A percentile compares a stretch with the other conserved stretches of the same genome.
Conservation (phyloP, 257 asterid genomes). For the Scutellaria barbata region DNA sequence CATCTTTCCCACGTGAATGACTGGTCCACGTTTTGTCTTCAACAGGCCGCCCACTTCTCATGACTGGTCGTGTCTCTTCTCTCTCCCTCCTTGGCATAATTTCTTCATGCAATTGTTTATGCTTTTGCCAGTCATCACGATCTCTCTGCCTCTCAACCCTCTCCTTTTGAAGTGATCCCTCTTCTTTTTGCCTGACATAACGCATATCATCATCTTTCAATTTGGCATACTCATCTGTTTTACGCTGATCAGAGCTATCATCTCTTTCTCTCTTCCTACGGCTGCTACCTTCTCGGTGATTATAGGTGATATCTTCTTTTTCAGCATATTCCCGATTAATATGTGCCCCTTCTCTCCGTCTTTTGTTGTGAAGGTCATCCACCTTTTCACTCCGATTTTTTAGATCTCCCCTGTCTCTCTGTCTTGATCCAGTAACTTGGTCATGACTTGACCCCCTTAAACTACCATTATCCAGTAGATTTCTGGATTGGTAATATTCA, state of each 20-base stretch:
- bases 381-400: slow-evolving; percentile 57
- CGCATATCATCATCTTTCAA: slow-evolving; percentile 68
- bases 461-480: slow-evolving; percentile 61
- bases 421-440: slow-evolving; percentile 58
- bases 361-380: slow-evolving; percentile 64
- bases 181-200: slow-evolving; percentile 74
- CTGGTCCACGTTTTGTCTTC: slow-evolving; percentile 74
- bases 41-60: slow-evolving; percentile 63
- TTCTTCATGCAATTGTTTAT: slow-evolving; percentile 64
- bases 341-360: slow-evolving; percentile 73
- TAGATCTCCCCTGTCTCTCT: slow-evolving; percentile 66
- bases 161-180: slow-evolving; percentile 63
- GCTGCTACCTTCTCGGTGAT: slow-evolving; percentile 66
- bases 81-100: slow-evolving; percentile 66
- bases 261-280: slow-evolving; percentile 84
- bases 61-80: slow-evolving; percentile 62
- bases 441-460: slow-evolving; percentile 68
- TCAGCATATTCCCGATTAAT: slow-evolving; percentile 57
- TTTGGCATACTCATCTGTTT: slow-evolving; percentile 69
- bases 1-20: slow-evolving; percentile 77
- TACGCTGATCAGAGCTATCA: slow-evolving; percentile 71
- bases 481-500: slow-evolving; percentile 60
- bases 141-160: slow-evolving; percentile 79
- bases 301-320: slow-evolving; percentile 61
- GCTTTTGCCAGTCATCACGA: slow-evolving; percentile 85